These are phyloP conservation scores for Penicillium sp. DNA, from an alignment of 2,329 filamentous ascomycete genomes.

Conservation along the genomic window DNA sequence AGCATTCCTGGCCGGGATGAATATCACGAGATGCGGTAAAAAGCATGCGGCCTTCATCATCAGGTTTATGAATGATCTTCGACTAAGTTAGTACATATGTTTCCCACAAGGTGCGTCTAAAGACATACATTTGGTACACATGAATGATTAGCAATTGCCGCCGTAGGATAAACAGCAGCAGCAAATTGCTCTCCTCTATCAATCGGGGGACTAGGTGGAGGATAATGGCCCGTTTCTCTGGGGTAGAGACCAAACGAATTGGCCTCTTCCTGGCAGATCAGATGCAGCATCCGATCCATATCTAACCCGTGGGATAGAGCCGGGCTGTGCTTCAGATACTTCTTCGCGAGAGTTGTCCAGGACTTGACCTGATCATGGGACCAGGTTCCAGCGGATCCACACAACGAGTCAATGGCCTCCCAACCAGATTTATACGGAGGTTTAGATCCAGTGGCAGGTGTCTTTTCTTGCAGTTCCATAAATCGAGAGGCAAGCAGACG, in stretches of 20 bases:
- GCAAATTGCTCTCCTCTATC: slow-evolving; percentile 23
- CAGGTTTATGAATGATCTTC: slow-evolving; percentile 32
- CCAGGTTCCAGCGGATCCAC: slow-evolving; percentile 32
- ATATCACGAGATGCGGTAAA: slow-evolving; percentile 32
- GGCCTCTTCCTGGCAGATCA: slow-evolving; percentile 27
- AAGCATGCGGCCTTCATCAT: slow-evolving; percentile 29
- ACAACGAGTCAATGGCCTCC: slow-evolving; percentile 27
- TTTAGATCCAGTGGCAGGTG: background rate
- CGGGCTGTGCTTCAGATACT: slow-evolving; percentile 26
- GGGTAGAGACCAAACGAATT: slow-evolving; percentile 28
- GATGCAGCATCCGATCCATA: slow-evolving; percentile 18
- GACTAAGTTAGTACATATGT: slow-evolving; percentile 1
- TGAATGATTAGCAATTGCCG: slow-evolving; percentile 26
- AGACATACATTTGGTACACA: slow-evolving; percentile 23
- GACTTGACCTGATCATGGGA: slow-evolving; percentile 26
- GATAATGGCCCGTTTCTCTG: slow-evolving; percentile 21
- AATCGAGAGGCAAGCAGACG: slow-evolving; percentile 28
- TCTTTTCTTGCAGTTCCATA: slow-evolving; percentile 3
- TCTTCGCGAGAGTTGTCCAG: slow-evolving; percentile 30
- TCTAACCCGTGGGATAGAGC: slow-evolving; percentile 18
- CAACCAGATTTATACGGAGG: slow-evolving; percentile 19
- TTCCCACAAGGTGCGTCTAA: background rate
- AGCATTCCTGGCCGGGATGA: slow-evolving; percentile 31
- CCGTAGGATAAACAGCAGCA: slow-evolving; percentile 24
- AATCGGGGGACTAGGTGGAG: slow-evolving; percentile 7